Conservation (phyloP, 768 basidiomycete species). For the Hericium coralloides region DNA sequence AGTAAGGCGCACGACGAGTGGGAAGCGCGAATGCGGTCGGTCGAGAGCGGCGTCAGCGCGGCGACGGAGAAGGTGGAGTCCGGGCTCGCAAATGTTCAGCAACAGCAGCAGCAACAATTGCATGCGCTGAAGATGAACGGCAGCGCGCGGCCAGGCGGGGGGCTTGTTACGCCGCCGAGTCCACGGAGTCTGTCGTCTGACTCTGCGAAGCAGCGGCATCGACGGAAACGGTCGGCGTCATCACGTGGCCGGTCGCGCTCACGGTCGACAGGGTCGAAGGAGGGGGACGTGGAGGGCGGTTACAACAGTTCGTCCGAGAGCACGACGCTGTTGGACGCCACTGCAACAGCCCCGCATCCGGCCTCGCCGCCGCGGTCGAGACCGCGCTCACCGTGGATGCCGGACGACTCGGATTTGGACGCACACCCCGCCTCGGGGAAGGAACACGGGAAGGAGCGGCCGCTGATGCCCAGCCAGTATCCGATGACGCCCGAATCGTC, state of each 20-base stretch:
- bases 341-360: slow-evolving; percentile 7
- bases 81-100: slow-evolving; percentile 25
- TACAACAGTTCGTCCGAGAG: slow-evolving; percentile 13
- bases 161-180: slow-evolving; percentile 68
- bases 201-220: slow-evolving; percentile 11
- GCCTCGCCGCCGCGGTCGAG: slow-evolving; percentile 3
- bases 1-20: slow-evolving; percentile 70
- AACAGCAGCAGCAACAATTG: slow-evolving; percentile 21
- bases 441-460: slow-evolving; percentile 7
- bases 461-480: slow-evolving; percentile 2
- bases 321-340: slow-evolving; percentile 11
- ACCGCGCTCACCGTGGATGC: slow-evolving; percentile 13
- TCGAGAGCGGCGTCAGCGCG: slow-evolving; percentile 47
- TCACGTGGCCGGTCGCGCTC: slow-evolving; percentile 13
- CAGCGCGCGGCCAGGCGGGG: slow-evolving; percentile 27
- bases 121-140: slow-evolving; percentile 19
- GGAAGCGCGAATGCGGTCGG: slow-evolving; percentile 49
- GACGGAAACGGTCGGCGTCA: slow-evolving; percentile 10
- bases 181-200: slow-evolving; percentile 65
- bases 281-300: slow-evolving; percentile 3
- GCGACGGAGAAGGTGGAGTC: slow-evolving; percentile 29
- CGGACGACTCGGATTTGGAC: slow-evolving; percentile 14
- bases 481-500: slow-evolving; percentile 14
- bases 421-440: slow-evolving; percentile 3
- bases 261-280: not conserved